Evolutionary conservation across 1,284 basidiomycete species (phyloP), one percentile per base, ranked within the genome.

Genomic region (Irpex sp.): DNA sequence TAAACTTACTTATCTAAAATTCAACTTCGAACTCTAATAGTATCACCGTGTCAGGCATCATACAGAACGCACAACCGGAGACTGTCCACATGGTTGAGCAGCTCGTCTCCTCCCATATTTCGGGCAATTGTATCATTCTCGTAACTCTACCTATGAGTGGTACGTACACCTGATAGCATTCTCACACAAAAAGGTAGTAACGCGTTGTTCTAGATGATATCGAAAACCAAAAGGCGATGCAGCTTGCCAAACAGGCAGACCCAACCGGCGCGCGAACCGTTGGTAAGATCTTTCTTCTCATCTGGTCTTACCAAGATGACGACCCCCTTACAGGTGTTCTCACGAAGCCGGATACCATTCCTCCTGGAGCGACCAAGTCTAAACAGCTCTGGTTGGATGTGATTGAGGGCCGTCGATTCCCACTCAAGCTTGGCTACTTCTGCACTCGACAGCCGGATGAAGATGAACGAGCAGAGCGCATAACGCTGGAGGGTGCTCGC

Each of bases 391-490:
- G 87, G 86, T 72, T 77, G n/a, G 77, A 80, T 1, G 76, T 87
- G 1, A 73, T 89, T n/a, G 79, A 84, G 65, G 83, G 83, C 21
- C 73, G 71, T 8, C 63, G 61, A 5, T 72, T 85, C 63, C 63
- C 37, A 1, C 76, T 88, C 8, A 78, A 68, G 13, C 85, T 85
- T 57, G 88, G 88, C 0, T 90, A 89, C 67, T 89, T 83, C 64
- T 88, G 86, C 56, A 85, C 87, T 43, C 84, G 85, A 43, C 83
- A 88, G n/a, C 84, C 86, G 0, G 81, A 87, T 61, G 87, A 89
- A 65, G 77, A 72, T 2, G 83, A 87, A 63, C 80, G 88, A 0
- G 67, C 69, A 8, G 67, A 70, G 6, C 72, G 73, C 0, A 72
- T 81, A 4, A 73, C 79, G 0, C 71, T 73, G 5, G 60, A 69